A percentile compares a stretch with the other conserved stretches of the same genome.
These are phyloP conservation scores for Didymella pomorum DNA, from an alignment of 2,329 filamentous ascomycete species.

Conservation along the genomic window DNA sequence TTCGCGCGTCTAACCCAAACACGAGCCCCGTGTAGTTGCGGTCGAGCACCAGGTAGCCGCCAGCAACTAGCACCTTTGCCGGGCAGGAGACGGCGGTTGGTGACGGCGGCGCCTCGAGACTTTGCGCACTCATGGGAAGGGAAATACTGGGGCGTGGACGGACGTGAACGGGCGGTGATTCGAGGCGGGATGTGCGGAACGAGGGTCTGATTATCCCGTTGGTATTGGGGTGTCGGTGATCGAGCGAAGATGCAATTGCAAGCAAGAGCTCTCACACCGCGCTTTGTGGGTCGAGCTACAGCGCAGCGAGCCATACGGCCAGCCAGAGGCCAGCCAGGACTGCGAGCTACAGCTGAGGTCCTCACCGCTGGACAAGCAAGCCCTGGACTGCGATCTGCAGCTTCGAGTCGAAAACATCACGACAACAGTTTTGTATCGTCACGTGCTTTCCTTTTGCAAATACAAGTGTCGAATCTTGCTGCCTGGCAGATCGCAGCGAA, in stretches of 20 bases:
- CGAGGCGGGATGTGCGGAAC: slow-evolving; percentile 28
- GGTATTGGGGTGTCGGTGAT: slow-evolving; percentile 24
- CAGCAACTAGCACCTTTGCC: slow-evolving; percentile 93
- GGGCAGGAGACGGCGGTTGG: slow-evolving; percentile 76
- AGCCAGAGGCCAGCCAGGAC: slow-evolving; percentile 19
- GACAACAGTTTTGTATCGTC: slow-evolving; percentile 14
- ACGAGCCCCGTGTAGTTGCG: slow-evolving; percentile 79
- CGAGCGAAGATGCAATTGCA: slow-evolving; percentile 23
- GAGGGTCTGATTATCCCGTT: slow-evolving; percentile 12
- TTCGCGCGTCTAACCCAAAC: slow-evolving; percentile 70
- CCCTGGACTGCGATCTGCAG: slow-evolving; percentile 17
- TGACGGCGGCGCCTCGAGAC: slow-evolving; percentile 25
- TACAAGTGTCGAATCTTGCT: neutral
- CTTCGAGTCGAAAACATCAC: slow-evolving; percentile 3
- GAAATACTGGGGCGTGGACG: slow-evolving; percentile 17
- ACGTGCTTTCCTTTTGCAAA: slow-evolving; percentile 16
- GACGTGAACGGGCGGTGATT: slow-evolving; percentile 26
- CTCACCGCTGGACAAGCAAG: slow-evolving; percentile 14
- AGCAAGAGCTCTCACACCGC: slow-evolving; percentile 20
- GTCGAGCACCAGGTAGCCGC: slow-evolving; percentile 94
- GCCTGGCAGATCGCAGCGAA: neutral
- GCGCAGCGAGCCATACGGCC: slow-evolving; percentile 11
- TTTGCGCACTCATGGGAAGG: slow-evolving; percentile 28
- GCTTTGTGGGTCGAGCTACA: slow-evolving; percentile 29
- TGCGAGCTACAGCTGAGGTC: slow-evolving; percentile 12